phyloP scores from a whole-genome alignment of 768 basidiomycete species.

The Boletus pseudo-olivaceus region DNA sequence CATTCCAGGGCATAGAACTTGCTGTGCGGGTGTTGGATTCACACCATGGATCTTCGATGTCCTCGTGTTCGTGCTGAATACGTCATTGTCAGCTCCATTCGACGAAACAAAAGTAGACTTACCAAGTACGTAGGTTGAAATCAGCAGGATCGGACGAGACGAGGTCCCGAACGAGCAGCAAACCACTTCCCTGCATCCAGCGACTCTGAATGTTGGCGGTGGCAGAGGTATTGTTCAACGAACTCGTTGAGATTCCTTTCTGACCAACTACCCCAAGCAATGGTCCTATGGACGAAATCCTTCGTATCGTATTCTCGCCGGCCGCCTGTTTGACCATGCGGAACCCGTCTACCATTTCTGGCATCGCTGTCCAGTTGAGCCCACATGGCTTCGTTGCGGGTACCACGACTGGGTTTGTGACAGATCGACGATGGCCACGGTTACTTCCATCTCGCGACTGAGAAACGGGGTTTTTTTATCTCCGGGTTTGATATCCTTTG shows the following conservation, averaged over 20 bases:
- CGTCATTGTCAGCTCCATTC: not conserved
- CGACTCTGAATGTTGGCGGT: constrained; percentile 9
- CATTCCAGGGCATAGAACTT: constrained; percentile 2
- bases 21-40: not conserved
- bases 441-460: not conserved
- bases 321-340: constrained; percentile 12
- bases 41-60: not conserved
- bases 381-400: not conserved
- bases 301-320: constrained; percentile 1
- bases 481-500: not conserved
- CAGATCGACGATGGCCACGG: not conserved
- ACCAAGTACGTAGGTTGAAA: constrained; percentile 18
- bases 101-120: not conserved
- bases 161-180: constrained; percentile 14
- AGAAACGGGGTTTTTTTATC: not conserved
- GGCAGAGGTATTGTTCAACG: constrained; percentile 6
- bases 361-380: constrained; percentile 19
- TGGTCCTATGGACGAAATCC: constrained; percentile 6
- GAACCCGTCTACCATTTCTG: constrained; percentile 16
- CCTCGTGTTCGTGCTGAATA: constrained; percentile 5
- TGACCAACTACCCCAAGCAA: constrained; percentile 4
- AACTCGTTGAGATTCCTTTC: constrained; percentile 19
- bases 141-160: constrained; percentile 13
- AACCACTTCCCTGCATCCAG: constrained; percentile 1
- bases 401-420: not conserved